These are phyloP conservation scores for Calvatia gigantea DNA, from an alignment of 768 basidiomycete species.

Conservation along the genomic window DNA sequence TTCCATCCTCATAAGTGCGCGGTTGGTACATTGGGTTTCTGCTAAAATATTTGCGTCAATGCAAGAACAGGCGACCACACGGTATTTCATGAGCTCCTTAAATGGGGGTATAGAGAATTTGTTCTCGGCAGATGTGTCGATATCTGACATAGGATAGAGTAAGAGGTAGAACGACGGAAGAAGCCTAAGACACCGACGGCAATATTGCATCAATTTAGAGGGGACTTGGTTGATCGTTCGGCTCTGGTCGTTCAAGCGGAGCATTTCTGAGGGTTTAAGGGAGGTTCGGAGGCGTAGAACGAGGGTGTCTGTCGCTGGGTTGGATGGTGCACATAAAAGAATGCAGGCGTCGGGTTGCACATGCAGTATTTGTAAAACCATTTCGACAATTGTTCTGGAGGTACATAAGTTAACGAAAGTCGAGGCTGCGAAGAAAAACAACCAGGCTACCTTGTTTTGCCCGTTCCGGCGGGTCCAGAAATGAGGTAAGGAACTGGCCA, in stretches of 20 bases:
- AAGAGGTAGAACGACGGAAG: background rate
- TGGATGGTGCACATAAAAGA: slow-evolving; percentile 48
- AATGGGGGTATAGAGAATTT: slow-evolving; percentile 43
- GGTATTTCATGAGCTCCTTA: slow-evolving; percentile 41
- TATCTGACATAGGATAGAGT: slow-evolving; percentile 23
- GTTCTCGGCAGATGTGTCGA: slow-evolving; percentile 33
- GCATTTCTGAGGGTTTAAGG: slow-evolving; percentile 39
- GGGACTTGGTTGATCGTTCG: slow-evolving; percentile 51
- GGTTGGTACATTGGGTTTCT: slow-evolving; percentile 43
- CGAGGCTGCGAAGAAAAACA: background rate
- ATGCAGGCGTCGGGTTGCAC: slow-evolving; percentile 43
- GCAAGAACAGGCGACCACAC: slow-evolving; percentile 45
- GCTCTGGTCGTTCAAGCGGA: slow-evolving; percentile 45
- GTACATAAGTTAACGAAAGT: slow-evolving; percentile 4
- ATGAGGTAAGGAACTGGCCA: slow-evolving; percentile 47
- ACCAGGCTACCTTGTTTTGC: slow-evolving; percentile 40
- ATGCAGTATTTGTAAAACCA: slow-evolving; percentile 47
- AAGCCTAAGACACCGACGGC: slow-evolving; percentile 33
- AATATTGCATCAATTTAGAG: slow-evolving; percentile 39
- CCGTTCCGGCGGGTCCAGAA: slow-evolving; percentile 49
- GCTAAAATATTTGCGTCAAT: slow-evolving; percentile 43
- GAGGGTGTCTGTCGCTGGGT: slow-evolving; percentile 48
- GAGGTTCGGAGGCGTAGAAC: slow-evolving; percentile 34
- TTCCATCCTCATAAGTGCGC: slow-evolving; percentile 35
- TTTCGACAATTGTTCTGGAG: slow-evolving; percentile 43